Conservation (phyloP, 2,329 filamentous ascomycete species). For the Elsinoe arachidis region DNA sequence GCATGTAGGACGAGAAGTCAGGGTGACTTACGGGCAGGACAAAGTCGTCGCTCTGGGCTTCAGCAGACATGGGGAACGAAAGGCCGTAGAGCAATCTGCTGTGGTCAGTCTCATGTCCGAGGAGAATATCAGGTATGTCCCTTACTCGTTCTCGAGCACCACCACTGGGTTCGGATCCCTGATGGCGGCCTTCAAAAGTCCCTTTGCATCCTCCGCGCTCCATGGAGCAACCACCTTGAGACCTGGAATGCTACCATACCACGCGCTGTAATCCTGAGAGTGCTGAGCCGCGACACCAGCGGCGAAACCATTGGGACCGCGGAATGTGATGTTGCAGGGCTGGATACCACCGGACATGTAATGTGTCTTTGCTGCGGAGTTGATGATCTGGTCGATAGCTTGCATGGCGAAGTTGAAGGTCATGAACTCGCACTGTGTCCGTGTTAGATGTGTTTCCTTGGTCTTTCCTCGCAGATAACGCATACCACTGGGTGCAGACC, state of each 20-base stretch:
- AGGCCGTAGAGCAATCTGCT: constrained; percentile 76
- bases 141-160: constrained; percentile 47
- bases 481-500: constrained; percentile 84
- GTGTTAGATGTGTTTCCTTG: constrained; percentile 16
- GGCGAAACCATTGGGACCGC: constrained; percentile 96
- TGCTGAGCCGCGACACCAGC: constrained; percentile 93
- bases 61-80: constrained; percentile 93
- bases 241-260: constrained; percentile 97
- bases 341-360: constrained; percentile 99
- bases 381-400: constrained; percentile 98
- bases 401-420: constrained; percentile 99
- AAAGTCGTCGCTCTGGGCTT: constrained; percentile 91
- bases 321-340: constrained; percentile 99
- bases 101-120: background rate
- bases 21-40: constrained; percentile 59
- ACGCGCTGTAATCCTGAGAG: constrained; percentile 96
- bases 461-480: constrained; percentile 26
- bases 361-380: constrained; percentile 96
- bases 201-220: constrained; percentile 97
- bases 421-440: constrained; percentile 92
- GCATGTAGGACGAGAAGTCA: constrained; percentile 2
- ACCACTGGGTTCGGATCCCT: constrained; percentile 96
- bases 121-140: background rate
- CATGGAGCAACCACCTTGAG: constrained; percentile 95
- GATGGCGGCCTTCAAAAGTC: constrained; percentile 93